Percentiles rank a stretch among this genome's conserved stretches.
phyloP scores from a whole-genome alignment of 1,139 yeast species.

The Diutina pseudorugosa region DNA sequence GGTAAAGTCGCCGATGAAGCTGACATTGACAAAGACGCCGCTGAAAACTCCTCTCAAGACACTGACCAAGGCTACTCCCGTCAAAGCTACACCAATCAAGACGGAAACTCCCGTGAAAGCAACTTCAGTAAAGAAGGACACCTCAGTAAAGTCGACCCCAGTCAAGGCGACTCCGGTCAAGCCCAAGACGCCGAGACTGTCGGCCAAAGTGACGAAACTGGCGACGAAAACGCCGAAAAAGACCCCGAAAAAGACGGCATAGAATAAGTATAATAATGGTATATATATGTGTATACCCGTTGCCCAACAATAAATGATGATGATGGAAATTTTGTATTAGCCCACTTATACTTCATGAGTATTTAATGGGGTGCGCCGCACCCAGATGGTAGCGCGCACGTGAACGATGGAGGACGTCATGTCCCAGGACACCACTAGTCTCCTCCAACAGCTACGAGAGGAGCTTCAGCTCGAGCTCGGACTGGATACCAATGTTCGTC shows the following conservation, averaged over 20 bases:
- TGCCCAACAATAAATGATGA: too few species aligned
- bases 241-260: background rate
- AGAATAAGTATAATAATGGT: background rate
- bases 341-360: background rate
- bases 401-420: background rate
- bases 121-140: too few species aligned
- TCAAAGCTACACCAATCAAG: background rate
- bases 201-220: background rate
- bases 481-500: background rate
- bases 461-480: conserved; percentile 1
- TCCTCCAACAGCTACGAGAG: conserved; percentile 4
- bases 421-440: background rate
- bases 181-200: background rate
- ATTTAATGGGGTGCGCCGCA: background rate
- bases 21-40: background rate
- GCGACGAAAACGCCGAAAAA: background rate
- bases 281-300: background rate
- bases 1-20: background rate
- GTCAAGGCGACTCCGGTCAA: background rate
- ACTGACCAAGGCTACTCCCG: background rate
- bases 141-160: background rate
- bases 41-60: background rate
- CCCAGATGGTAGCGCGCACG: background rate
- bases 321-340: too few species aligned
- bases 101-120: too few species aligned